Conservation (phyloP, 148 eudicot genomes). For the Simmondsia chinensis region DNA sequence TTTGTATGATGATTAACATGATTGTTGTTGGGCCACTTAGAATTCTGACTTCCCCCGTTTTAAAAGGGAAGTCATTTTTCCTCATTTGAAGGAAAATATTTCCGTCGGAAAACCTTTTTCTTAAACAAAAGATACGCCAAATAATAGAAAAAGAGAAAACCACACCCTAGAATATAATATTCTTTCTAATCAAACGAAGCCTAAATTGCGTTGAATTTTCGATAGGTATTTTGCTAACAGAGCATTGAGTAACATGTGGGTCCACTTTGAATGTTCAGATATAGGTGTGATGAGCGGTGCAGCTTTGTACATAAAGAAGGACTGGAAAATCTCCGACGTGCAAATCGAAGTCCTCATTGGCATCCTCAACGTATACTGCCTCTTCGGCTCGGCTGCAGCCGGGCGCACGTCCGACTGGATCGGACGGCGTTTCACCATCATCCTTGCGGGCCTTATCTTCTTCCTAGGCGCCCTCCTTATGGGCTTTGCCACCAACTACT, state of each 20-base stretch:
- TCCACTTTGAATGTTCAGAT: slow-evolving; percentile 13
- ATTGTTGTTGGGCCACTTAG: too few relatives aligned
- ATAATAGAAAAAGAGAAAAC: too few relatives aligned
- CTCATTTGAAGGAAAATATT: too few relatives aligned
- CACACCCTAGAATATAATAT: too few relatives aligned
- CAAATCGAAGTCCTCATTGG: slow-evolving; percentile 38
- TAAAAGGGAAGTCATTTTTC: too few relatives aligned
- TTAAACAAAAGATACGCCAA: too few relatives aligned
- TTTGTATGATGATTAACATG: too few relatives aligned
- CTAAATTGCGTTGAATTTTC: too few relatives aligned
- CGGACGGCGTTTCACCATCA: slow-evolving; percentile 49
- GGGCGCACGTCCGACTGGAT: slow-evolving; percentile 51
- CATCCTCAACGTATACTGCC: slow-evolving; percentile 29
- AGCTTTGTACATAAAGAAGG: slow-evolving; percentile 27
- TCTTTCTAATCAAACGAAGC: too few relatives aligned
- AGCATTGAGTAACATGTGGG: not conserved
- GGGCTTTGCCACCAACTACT: slow-evolving; percentile 42
- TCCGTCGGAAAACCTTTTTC: too few relatives aligned
- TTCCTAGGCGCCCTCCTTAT: slow-evolving; percentile 39
- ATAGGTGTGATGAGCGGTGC: slow-evolving; percentile 63
- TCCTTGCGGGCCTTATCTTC: slow-evolving; percentile 32
- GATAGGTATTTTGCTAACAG: too few relatives aligned
- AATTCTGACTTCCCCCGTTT: too few relatives aligned
- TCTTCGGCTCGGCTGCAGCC: slow-evolving; percentile 33
- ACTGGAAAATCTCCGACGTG: slow-evolving; percentile 24